A percentile compares a stretch with the other conserved stretches of the same genome.
Conservation (phyloP, 2,329 filamentous ascomycete species). For the Aureobasidium sp. region DNA sequence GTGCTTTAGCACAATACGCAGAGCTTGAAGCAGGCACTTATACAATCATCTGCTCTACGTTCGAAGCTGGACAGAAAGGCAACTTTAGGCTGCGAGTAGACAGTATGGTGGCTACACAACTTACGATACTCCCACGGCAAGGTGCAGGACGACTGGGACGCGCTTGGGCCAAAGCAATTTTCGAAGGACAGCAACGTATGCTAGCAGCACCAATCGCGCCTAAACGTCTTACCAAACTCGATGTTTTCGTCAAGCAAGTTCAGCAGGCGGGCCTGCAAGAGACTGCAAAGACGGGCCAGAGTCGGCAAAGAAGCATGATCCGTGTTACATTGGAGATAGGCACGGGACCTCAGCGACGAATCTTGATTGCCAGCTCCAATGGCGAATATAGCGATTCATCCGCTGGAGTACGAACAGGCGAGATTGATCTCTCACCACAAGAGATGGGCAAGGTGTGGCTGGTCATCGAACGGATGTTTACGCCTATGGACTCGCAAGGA, state of each 20-base stretch:
- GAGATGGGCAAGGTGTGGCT: conserved; percentile 46
- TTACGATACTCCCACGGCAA: conserved; percentile 59
- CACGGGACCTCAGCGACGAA: conserved; percentile 56
- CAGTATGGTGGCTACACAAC: conserved; percentile 46
- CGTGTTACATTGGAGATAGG: conserved; percentile 66
- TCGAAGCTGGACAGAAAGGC: conserved; percentile 69
- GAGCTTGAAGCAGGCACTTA: conserved; percentile 64
- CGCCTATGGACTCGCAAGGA: conserved; percentile 35
- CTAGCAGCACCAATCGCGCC: conserved; percentile 44
- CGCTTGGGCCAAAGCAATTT: conserved; percentile 46
- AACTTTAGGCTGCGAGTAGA: conserved; percentile 66
- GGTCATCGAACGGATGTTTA: conserved; percentile 71
- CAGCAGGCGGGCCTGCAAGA: conserved; percentile 17
- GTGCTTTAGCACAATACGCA: conserved; percentile 57
- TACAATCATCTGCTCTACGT: conserved; percentile 84
- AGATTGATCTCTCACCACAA: conserved; percentile 64
- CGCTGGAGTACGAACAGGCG: conserved; percentile 56
- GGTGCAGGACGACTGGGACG: conserved; percentile 65
- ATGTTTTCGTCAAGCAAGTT: conserved; percentile 2
- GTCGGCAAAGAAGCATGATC: conserved; percentile 40
- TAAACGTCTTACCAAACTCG: conserved; percentile 36
- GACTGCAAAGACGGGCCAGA: conserved; percentile 19
- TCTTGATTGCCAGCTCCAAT: conserved; percentile 58
- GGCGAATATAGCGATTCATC: conserved; percentile 65
- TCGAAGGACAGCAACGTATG: conserved; percentile 40